phyloP scores from a whole-genome alignment of 768 basidiomycete species.

The Lentinula raphanica region DNA sequence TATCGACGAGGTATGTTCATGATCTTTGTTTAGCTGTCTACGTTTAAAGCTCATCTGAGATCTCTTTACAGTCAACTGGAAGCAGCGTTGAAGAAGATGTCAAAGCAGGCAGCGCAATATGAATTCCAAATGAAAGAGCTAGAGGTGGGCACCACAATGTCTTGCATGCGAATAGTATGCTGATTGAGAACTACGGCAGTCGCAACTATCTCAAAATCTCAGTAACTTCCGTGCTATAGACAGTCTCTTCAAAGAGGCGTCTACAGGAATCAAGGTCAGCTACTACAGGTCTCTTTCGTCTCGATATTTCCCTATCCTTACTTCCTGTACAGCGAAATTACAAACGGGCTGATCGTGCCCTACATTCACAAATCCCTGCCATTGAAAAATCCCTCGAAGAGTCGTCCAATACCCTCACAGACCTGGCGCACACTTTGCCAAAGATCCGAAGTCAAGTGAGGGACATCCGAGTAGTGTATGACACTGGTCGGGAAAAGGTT shows the following conservation, averaged over 20 bases:
- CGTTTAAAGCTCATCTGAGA: background rate
- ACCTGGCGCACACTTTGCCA: conserved; percentile 57
- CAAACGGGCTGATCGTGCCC: conserved; percentile 53
- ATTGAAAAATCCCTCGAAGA: conserved; percentile 57
- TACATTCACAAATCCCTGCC: conserved; percentile 55
- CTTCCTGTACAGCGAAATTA: conserved; percentile 42
- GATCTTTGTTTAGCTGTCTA: background rate
- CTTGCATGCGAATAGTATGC: background rate
- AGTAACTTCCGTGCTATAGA: conserved; percentile 75
- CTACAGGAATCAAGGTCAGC: conserved; percentile 53
- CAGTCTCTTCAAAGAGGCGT: conserved; percentile 59
- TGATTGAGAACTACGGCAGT: conserved; percentile 32
- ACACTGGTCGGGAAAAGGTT: conserved; percentile 67
- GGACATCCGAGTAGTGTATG: conserved; percentile 61
- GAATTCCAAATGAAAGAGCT: conserved; percentile 59
- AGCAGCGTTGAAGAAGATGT: conserved; percentile 37
- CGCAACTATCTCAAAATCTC: conserved; percentile 61
- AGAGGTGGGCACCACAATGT: conserved; percentile 34
- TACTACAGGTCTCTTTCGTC: background rate
- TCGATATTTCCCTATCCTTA: background rate
- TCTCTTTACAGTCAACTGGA: conserved; percentile 38
- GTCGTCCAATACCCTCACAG: conserved; percentile 50
- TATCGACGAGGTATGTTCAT: background rate
- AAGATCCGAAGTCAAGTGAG: conserved; percentile 55
- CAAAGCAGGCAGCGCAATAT: conserved; percentile 42